Base-by-base conservation (phyloP, 163 green algal species). In the Chlamydomonas reinhardtii region DNA sequence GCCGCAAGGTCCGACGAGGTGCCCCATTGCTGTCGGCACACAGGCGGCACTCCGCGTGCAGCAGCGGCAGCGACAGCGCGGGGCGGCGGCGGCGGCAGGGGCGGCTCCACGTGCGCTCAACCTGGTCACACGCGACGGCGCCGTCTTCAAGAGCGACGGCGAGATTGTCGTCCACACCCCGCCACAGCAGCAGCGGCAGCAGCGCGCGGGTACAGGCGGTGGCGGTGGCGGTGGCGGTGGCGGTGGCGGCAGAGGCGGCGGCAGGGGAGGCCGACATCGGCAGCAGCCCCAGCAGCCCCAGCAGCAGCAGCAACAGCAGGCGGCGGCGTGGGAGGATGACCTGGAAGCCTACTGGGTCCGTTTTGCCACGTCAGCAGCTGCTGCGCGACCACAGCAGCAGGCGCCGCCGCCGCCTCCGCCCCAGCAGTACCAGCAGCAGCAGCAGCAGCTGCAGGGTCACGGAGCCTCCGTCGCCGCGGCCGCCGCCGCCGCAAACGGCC, bases 111-210 rank as follows among this genome's bases (percentile, higher is more conserved):
- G 39, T 12, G 73, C 52, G 20, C 20, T 74, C 71, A 90, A 62
- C 79, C 64, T 93, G n/a, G 89, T 93, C 14, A 93, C 89, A 4
- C 48, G 2, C 0, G 12, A 29, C 66, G 94, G 93, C 0, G 93
- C 95, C 37, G 79, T 96, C 1, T 96, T 97, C 81, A 96, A 96
- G 35, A 85, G 91, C 22, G 92, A 97, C 77, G 94, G 94, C 2
- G 94, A 97, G 90, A 90, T 96, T 25, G 84, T 97, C 31, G 86
- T 83, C 1, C 43, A 84, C 48, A 19, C 48, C 1, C 48, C 48
- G 48, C 48, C 14, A 17, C 39, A 5, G 39, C 39, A 5, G 39
- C 39, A n/a, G n/a, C 39, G 39, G 12, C 24, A 66, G 59, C 24
- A 31, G 59, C n/a, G n/a, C n/a, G n/a, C n/a, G n/a, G n/a, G n/a